phyloP scores from a whole-genome alignment of 2,329 filamentous ascomycete genomes.

The Didymella segeticola region DNA sequence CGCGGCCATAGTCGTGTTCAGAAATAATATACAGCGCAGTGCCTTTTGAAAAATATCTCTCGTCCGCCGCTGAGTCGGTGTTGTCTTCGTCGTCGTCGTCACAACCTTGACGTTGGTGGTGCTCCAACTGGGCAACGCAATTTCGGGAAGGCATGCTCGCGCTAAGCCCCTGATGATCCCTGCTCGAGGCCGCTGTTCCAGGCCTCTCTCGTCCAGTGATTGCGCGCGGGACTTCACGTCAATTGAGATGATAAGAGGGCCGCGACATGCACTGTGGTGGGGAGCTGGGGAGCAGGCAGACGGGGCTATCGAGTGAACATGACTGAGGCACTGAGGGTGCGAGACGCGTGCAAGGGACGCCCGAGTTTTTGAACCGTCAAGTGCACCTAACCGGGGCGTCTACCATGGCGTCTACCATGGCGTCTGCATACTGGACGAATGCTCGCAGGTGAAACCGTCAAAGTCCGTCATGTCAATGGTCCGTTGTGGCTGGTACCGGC shows the following conservation, averaged over 20 bases:
- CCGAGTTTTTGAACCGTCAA: conserved; percentile 17
- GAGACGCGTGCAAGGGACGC: conserved; percentile 17
- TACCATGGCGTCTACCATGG: conserved; percentile 27
- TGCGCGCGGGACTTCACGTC: conserved; percentile 6
- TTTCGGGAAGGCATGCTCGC: conserved; percentile 35
- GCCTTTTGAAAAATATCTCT: conserved; percentile 23
- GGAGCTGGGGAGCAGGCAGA: conserved; percentile 1
- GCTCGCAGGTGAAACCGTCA: conserved; percentile 13
- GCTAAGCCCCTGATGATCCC: conserved; percentile 39
- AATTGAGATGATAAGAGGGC: conserved; percentile 19
- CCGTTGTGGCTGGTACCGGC: conserved; percentile 38
- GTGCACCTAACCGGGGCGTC: conserved; percentile 1
- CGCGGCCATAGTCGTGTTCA: conserved; percentile 45
- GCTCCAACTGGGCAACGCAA: conserved; percentile 26
- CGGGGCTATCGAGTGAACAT: conserved; percentile 4
- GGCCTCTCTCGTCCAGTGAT: conserved; percentile 11
- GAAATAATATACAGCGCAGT: conserved; percentile 44
- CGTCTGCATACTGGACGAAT: conserved; percentile 21
- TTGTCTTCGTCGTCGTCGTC: conserved; percentile 20
- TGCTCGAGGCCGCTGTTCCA: conserved; percentile 18
- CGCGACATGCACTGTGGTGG: conserved; percentile 14
- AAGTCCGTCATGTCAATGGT: conserved; percentile 19
- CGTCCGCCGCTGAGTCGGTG: conserved; percentile 1
- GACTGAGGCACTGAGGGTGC: conserved; percentile 18
- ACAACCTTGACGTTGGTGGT: conserved; percentile 23